phyloP scores from a whole-genome alignment of 139 green algal species.

The Chlamydomonas applanata region DNA sequence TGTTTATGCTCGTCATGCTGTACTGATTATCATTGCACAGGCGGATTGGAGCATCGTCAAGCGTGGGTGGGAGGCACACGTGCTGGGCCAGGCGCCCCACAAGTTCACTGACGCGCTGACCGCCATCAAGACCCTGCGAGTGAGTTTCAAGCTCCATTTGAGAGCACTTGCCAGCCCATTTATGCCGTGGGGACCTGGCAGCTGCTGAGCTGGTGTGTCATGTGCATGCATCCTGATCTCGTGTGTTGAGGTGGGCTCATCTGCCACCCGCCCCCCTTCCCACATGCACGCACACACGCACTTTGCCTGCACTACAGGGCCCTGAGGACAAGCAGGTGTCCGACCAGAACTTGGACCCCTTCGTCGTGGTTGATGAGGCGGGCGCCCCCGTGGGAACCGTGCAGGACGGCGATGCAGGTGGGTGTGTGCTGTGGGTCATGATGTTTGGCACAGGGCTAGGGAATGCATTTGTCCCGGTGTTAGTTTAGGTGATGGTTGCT shows the following conservation, averaged over 20 bases:
- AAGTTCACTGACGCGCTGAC: conserved; percentile 76
- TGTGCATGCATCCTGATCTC: not conserved
- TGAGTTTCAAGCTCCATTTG: conserved; percentile 11
- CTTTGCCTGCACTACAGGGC: conserved; percentile 42
- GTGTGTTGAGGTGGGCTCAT: not conserved
- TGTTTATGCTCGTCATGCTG: too few species aligned
- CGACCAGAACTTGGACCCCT: conserved; percentile 84
- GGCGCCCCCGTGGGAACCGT: conserved; percentile 87
- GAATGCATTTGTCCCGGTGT: too few species aligned
- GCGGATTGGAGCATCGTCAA: conserved; percentile 96
- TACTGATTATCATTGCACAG: conserved; percentile 37
- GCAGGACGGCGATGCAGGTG: conserved; percentile 78
- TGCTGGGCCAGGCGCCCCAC: conserved; percentile 85
- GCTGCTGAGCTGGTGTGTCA: not conserved
- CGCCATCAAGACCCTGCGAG: conserved; percentile 69
- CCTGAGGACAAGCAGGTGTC: conserved; percentile 56
- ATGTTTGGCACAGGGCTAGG: too few species aligned
- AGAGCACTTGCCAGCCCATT: not conserved
- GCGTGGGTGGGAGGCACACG: conserved; percentile 87
- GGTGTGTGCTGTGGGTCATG: too few species aligned
- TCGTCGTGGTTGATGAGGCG: conserved; percentile 83
- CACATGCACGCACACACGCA: not conserved
- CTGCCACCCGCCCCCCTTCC: not conserved
- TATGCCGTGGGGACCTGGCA: too few species aligned
- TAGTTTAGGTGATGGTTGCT: too few species aligned